A percentile compares a stretch with the other conserved stretches of the same genome.
Conservation (phyloP, 73 alveolate species). For the Uronychia binucleata region DNA sequence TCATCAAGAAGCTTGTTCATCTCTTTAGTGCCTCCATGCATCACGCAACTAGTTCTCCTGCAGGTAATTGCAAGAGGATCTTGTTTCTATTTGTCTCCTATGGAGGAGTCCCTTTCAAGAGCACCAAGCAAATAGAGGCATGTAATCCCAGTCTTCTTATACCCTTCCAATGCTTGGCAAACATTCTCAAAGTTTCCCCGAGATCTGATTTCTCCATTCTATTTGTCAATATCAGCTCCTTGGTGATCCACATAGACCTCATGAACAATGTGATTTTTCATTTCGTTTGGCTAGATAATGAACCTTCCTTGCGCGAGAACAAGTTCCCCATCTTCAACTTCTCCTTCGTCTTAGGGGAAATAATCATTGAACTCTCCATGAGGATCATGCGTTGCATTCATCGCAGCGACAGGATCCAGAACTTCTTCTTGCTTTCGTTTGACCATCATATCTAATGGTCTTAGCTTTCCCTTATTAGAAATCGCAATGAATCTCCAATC, state of each 20-base stretch:
- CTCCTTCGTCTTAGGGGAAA: neutral
- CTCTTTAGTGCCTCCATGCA: slow-evolving; percentile 96
- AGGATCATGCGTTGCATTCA: neutral
- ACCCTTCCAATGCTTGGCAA: slow-evolving; percentile 73
- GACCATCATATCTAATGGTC: slow-evolving; percentile 36
- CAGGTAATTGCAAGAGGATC: slow-evolving; percentile 96
- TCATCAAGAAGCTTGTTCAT: slow-evolving; percentile 75
- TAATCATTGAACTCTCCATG: neutral
- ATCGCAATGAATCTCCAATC: slow-evolving; percentile 94
- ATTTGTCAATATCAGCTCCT: slow-evolving; percentile 84
- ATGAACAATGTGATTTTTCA: slow-evolving; percentile 86
- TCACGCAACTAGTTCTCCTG: slow-evolving; percentile 78
- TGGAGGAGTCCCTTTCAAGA: slow-evolving; percentile 91
- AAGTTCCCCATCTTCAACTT: slow-evolving; percentile 59
- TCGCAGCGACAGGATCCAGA: neutral
- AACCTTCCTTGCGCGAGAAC: slow-evolving; percentile 92
- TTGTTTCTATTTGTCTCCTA: slow-evolving; percentile 35
- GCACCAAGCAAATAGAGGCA: slow-evolving; percentile 95
- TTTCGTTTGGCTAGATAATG: slow-evolving; percentile 90
- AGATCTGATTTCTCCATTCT: slow-evolving; percentile 72
- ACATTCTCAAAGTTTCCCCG: slow-evolving; percentile 92
- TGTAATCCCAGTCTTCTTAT: slow-evolving; percentile 79
- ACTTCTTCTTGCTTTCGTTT: neutral
- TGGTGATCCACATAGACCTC: slow-evolving; percentile 95
- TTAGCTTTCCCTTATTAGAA: slow-evolving; percentile 61